Evolutionary conservation across 2,329 filamentous ascomycete genomes (phyloP).

Genomic region (Leptographium wingfieldii): DNA sequence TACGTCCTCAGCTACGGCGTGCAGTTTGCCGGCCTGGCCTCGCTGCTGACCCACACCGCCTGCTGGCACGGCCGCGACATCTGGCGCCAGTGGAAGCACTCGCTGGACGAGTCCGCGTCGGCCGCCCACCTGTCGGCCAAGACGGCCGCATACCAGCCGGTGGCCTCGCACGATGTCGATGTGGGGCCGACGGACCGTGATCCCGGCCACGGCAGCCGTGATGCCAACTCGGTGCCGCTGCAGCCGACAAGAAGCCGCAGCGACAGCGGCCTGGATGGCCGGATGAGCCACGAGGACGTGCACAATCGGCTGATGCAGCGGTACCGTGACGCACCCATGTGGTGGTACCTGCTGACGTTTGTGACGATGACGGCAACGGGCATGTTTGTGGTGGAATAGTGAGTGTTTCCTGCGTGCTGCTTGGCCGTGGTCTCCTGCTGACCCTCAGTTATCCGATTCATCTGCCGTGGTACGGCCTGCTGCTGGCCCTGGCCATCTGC

Average conservation of each 20-base stretch:
- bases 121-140: neutral
- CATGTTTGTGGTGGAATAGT: conserved; percentile 78
- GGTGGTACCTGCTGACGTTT: conserved; percentile 70
- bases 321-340: conserved; percentile 69
- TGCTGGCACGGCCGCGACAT: conserved; percentile 83
- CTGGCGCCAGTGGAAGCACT: conserved; percentile 60
- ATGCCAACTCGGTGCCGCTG: conserved; percentile 6
- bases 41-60: conserved; percentile 65
- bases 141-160: conserved; percentile 4
- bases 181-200: neutral
- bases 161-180: conserved; percentile 2
- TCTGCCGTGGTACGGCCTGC: conserved; percentile 74
- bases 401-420: conserved; percentile 21
- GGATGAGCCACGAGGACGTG: conserved; percentile 64
- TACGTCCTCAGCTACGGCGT: conserved; percentile 80
- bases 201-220: neutral
- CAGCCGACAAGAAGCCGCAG: conserved; percentile 3
- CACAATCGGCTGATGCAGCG: conserved; percentile 73
- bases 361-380: conserved; percentile 64
- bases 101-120: conserved; percentile 46
- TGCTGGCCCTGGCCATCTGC: conserved; percentile 67
- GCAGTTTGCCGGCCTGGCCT: conserved; percentile 72
- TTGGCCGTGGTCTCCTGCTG: conserved; percentile 1
- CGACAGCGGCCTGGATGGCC: conserved; percentile 29
- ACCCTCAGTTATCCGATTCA: conserved; percentile 59